Evolutionary conservation across 805 yeast species (phyloP).

Genomic region (Hanseniaspora meyeri): DNA sequence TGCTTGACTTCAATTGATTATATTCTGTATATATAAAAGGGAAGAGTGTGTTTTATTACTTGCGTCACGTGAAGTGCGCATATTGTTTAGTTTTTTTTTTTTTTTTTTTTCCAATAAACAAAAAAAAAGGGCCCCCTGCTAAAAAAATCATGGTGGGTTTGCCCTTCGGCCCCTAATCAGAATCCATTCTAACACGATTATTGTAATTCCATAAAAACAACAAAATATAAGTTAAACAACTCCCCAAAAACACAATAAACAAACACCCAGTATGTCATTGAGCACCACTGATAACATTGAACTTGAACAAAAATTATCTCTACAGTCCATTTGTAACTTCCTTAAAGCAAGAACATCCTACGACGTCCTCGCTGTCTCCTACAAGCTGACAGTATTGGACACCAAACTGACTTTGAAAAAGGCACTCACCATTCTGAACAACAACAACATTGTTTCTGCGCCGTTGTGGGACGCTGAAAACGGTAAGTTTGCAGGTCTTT

Average conservation of each 20-base stretch:
- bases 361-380: slow-evolving; percentile 92
- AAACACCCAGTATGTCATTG: neutral
- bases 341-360: slow-evolving; percentile 84
- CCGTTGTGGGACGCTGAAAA: slow-evolving; percentile 91
- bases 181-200: too few species aligned
- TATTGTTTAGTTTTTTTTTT: neutral
- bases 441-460: slow-evolving; percentile 89
- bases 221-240: neutral
- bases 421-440: slow-evolving; percentile 76
- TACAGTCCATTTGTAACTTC: slow-evolving; percentile 71
- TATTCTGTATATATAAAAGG: too few species aligned
- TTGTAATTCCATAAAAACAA: neutral
- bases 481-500: slow-evolving; percentile 83
- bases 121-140: neutral
- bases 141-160: too few species aligned
- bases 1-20: neutral
- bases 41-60: neutral
- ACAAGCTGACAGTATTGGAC: slow-evolving; percentile 83
- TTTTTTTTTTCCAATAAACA: neutral
- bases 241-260: neutral
- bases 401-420: slow-evolving; percentile 82
- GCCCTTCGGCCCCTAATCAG: too few species aligned
- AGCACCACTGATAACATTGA: slow-evolving; percentile 24
- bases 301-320: slow-evolving; percentile 60
- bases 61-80: too few species aligned